Base-by-base conservation (phyloP, 2,329 filamentous ascomycete species). In the Hypoxylon sp. region DNA sequence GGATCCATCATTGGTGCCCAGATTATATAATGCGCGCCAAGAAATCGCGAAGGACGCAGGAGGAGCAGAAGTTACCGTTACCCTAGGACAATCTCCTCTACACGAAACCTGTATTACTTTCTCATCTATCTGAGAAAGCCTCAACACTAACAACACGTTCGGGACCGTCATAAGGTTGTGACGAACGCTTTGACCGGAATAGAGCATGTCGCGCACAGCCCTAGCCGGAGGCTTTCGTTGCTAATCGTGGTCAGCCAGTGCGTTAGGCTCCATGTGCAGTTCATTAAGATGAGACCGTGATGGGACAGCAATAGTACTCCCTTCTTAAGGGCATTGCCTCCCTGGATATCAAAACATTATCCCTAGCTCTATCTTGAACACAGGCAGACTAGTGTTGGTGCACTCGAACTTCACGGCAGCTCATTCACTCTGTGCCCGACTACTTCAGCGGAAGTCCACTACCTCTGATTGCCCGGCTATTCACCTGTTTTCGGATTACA, bases 71-170 rank as follows among this genome's bases (percentile, higher is more conserved):
- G 37, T 41, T 19, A 7, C 7, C 37, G n/a, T 32, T 1, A 51
- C 14, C 46, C 21, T 2, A 16, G 14, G 29, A 27, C 9, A 27
- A 46, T 39, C 14, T 37, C 21, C 14, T 45, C 25, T 37, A 41
- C 19, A 23, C 51, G 51, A 53, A 53, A 43, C 34, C 23, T 43
- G 51, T 53, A 25, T n/a, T 43, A 41, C 50, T 5, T 25, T 7
- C n/a, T 53, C 51, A 53, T 53, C 25, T 53, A 41, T 41, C 16
- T 19, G 37, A 41, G 37, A 19, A 41, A 21, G 7, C 37, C 8
- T 19, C 16, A 11, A 8, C 16, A 21, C 16, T 11, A 8, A 41
- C 8, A 21, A 16, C 16, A 41, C 37, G 6, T 4, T 21, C 11
- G 16, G 37, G 16, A 11, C 16, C 12, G 14, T 25, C 5, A 46